Conservation (phyloP, 371 early-diverging fungal species). For the Nosema muscidifuracis region DNA sequence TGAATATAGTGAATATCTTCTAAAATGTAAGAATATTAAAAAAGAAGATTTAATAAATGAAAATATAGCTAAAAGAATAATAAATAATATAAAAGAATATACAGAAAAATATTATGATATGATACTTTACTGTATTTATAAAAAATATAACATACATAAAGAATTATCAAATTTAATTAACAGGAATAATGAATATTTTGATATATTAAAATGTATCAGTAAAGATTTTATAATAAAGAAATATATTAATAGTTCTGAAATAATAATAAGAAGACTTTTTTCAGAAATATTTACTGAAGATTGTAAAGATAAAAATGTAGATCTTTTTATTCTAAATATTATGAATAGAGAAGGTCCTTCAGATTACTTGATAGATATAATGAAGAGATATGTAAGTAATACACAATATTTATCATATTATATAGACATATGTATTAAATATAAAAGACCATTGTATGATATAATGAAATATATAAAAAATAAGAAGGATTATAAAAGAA, state of each 20-base stretch:
- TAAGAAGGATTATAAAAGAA: too few relatives aligned
- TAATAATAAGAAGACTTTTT: too few relatives aligned
- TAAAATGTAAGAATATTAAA: not conserved
- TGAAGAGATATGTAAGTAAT: not conserved
- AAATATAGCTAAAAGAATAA: not conserved
- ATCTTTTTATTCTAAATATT: not conserved
- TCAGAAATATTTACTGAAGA: not conserved
- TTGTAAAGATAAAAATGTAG: not conserved
- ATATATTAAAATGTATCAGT: not conserved
- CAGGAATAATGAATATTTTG: not conserved
- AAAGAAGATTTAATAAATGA: not conserved
- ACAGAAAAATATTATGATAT: too few relatives aligned
- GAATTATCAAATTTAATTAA: not conserved
- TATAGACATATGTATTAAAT: not conserved
- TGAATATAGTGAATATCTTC: not conserved
- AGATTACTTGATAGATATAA: not conserved
- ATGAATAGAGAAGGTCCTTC: not conserved
- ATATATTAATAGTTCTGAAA: not conserved
- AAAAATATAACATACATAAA: not conserved
- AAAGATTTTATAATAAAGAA: not conserved
- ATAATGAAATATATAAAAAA: not conserved
- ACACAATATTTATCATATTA: not conserved
- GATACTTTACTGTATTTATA: not conserved
- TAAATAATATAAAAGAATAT: not conserved
- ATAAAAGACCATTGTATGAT: not conserved